These are phyloP conservation scores for Pogostemon cablin DNA, from an alignment of 257 asterid species.

Conservation along the genomic window DNA sequence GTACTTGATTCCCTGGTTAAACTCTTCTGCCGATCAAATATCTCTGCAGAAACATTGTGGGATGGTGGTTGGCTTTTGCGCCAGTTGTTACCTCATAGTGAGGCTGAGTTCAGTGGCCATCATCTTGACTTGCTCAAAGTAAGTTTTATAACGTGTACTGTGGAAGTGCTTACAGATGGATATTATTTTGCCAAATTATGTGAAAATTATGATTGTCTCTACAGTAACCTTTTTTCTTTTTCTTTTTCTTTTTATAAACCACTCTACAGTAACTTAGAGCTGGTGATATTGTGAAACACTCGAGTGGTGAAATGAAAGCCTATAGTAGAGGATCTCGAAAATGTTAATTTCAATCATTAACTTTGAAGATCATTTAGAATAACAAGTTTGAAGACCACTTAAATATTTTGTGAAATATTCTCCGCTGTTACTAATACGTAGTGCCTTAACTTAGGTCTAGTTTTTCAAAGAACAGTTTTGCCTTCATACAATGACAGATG, in stretches of 20 bases:
- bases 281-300: slow-evolving; percentile 14
- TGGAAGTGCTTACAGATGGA: slow-evolving; percentile 27
- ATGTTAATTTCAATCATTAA: slow-evolving; percentile 5
- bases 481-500: slow-evolving; percentile 30
- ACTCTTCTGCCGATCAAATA: slow-evolving; percentile 86
- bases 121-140: slow-evolving; percentile 76
- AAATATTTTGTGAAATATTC: not conserved
- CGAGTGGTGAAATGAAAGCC: slow-evolving; percentile 7
- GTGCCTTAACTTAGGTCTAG: slow-evolving; percentile 23
- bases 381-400: slow-evolving; percentile 22
- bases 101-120: slow-evolving; percentile 69
- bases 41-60: slow-evolving; percentile 97
- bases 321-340: not conserved
- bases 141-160: slow-evolving; percentile 42
- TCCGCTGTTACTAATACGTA: slow-evolving; percentile 13
- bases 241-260: too few relatives aligned
- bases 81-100: slow-evolving; percentile 89
- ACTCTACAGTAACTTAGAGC: slow-evolving; percentile 10
- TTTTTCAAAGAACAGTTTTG: slow-evolving; percentile 16
- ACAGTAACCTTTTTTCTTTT: not conserved
- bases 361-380: slow-evolving; percentile 23
- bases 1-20: slow-evolving; percentile 95
- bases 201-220: slow-evolving; percentile 15
- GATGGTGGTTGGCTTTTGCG: slow-evolving; percentile 99
- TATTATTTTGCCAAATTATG: slow-evolving; percentile 19